Evolutionary conservation across 352 stramenopile genomes (phyloP), one percentile per base, ranked within the genome.

Genomic region (Phytophthora melonis): DNA sequence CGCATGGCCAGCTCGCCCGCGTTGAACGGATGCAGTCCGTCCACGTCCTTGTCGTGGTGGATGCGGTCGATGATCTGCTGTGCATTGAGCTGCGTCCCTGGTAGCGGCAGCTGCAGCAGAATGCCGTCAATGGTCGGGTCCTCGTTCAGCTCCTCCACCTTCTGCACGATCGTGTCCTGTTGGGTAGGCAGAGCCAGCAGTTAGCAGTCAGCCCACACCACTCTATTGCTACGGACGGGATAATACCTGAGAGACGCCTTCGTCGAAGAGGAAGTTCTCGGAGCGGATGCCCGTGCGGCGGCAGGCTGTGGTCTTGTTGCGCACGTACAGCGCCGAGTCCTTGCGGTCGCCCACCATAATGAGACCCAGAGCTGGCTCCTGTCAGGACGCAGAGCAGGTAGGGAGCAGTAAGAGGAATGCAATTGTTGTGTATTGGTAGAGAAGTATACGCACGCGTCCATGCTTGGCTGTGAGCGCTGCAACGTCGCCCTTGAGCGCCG

Each of bases 21-120:
- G 86, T 99, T 99, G 60, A 98, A 87, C 45, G 98, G 97, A 74
- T 99, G 97, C 25, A 99, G 89, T 0, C 98, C 98, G 78, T 99
- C 98, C 43, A 99, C 98, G 81, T 99, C 98, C 79, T 99, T 99
- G 65, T 88, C 82, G 19, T 90, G 82, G n/a, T 78, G 79, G 62
- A 99, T 99, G 6, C 83, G 79, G 58, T 98, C 85, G 49, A 99
- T 95, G 39, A 99, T 97, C 45, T 67, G 72, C 65, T 95, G 84
- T 62, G 99, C 92, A 74, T 99, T 86, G 14, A 99, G 90, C n/a
- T 70, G 34, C 62, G 98, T 92, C 0, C 81, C 70, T 2, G 98
- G 98, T 18, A 99, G 73, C 9, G 98, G 98, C 1, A 99, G 83
- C 77, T 94, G 90, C 18, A 97, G 83, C 36, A 97, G 72, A 62